Evolutionary conservation across 257 asterid species (phyloP).

Genomic region (Ligustrum vulgare): DNA sequence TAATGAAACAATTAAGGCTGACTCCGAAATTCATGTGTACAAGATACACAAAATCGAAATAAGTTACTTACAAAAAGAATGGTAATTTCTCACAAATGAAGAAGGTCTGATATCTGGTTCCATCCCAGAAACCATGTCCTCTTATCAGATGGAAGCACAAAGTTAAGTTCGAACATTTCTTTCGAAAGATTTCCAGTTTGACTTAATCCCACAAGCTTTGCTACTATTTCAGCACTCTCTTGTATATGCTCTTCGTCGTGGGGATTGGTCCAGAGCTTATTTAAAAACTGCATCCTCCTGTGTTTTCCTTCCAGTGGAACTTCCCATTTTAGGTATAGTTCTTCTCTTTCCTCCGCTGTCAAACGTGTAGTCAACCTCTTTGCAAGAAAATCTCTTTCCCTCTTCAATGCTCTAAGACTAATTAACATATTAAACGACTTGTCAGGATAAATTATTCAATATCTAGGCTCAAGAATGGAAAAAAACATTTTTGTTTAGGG

Average conservation of each 20-base stretch:
- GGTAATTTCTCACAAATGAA: slow-evolving; percentile 53
- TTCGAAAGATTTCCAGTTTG: slow-evolving; percentile 74
- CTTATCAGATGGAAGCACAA: slow-evolving; percentile 78
- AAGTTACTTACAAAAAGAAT: slow-evolving; percentile 38
- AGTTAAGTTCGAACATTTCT: slow-evolving; percentile 93
- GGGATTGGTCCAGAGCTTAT: slow-evolving; percentile 80
- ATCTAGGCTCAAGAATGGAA: background rate
- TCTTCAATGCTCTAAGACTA: slow-evolving; percentile 75
- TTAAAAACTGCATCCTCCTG: slow-evolving; percentile 72
- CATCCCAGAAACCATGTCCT: slow-evolving; percentile 83
- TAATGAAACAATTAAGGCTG: slow-evolving; percentile 16
- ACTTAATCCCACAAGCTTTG: slow-evolving; percentile 82
- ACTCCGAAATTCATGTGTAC: slow-evolving; percentile 32
- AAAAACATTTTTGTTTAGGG: background rate
- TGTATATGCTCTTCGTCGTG: slow-evolving; percentile 60
- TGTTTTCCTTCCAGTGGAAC: slow-evolving; percentile 88
- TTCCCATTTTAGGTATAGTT: slow-evolving; percentile 80
- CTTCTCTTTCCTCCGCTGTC: slow-evolving; percentile 78
- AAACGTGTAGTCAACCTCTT: slow-evolving; percentile 70
- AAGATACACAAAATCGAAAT: background rate
- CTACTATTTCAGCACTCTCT: slow-evolving; percentile 89
- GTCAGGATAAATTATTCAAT: background rate
- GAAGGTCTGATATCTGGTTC: slow-evolving; percentile 85
- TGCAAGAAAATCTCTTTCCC: slow-evolving; percentile 88
- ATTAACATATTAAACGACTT: slow-evolving; percentile 3